These are phyloP conservation scores for Diaporthe citriasiana DNA, from an alignment of 2,329 filamentous ascomycete genomes.

Conservation along the genomic window DNA sequence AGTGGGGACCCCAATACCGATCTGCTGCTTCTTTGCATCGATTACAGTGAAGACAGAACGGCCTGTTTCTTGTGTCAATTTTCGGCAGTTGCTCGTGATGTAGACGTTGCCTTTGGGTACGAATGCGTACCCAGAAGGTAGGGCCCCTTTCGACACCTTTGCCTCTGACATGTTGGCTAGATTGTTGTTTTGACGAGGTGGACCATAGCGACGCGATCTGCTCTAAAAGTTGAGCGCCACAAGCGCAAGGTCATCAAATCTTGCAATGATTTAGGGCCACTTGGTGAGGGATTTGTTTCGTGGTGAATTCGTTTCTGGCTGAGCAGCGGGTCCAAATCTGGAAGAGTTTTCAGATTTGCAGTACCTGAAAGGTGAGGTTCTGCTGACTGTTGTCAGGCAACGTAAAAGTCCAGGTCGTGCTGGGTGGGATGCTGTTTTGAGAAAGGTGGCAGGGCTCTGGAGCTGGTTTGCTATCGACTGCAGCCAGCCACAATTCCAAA, in stretches of 20 bases:
- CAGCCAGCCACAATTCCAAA: background rate
- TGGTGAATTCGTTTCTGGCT: background rate
- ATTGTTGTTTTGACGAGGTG: background rate
- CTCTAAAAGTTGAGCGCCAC: background rate
- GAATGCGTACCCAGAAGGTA: conserved; percentile 58
- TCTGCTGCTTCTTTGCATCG: conserved; percentile 43
- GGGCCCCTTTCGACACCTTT: conserved; percentile 43
- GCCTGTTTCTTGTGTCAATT: conserved; percentile 51
- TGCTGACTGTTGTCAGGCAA: background rate
- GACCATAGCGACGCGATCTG: no score
- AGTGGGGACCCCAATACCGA: conserved; percentile 58
- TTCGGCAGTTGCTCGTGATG: conserved; percentile 58
- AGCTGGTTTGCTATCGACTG: background rate
- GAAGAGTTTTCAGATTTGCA: background rate
- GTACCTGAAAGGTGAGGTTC: background rate
- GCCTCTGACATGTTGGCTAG: conserved; percentile 27
- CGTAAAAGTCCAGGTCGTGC: background rate
- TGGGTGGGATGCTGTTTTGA: no score
- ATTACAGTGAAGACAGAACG: conserved; percentile 56
- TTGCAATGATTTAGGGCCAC: no score
- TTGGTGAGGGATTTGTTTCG: background rate
- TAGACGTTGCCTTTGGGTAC: conserved; percentile 59
- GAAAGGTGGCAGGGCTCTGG: no score
- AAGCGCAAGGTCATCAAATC: background rate
- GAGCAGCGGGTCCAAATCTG: no score